Percentiles rank a stretch among this genome's conserved stretches.
Conservation (phyloP, 371 early-diverging fungal species). For the Batrachochytrium dendrobatidis region DNA sequence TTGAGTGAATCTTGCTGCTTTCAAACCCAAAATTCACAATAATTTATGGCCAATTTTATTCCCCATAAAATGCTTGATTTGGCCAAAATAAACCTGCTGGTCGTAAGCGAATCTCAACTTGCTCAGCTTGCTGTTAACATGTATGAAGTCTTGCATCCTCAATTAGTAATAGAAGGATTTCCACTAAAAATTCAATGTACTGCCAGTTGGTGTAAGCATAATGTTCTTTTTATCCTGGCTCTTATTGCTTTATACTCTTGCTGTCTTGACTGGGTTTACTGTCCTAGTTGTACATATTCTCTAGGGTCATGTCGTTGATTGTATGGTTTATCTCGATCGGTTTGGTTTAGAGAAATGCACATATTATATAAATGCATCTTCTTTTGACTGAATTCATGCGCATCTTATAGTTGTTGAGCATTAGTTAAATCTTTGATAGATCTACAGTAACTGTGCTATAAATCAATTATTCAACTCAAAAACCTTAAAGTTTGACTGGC, state of each 20-base stretch:
- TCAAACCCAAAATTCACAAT: no score
- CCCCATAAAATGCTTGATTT: no score
- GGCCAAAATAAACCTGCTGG: no score
- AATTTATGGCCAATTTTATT: no score
- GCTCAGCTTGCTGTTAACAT: no score
- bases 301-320: background rate
- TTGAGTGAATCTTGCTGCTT: no score
- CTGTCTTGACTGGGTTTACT: background rate
- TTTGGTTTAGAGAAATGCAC: background rate
- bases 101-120: no score
- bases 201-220: constrained; percentile 4
- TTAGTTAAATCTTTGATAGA: no score
- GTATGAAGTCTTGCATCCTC: background rate
- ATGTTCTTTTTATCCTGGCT: background rate
- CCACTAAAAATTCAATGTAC: constrained; percentile 1
- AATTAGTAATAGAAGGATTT: constrained; percentile 2
- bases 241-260: background rate
- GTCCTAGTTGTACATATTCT: background rate
- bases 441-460: no score
- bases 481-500: no score
- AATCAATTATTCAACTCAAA: no score
- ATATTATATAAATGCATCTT: background rate
- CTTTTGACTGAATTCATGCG: background rate
- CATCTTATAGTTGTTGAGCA: no score
- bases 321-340: background rate